phyloP scores from a whole-genome alignment of 306 rosid species.

The Quercus variabilis region DNA sequence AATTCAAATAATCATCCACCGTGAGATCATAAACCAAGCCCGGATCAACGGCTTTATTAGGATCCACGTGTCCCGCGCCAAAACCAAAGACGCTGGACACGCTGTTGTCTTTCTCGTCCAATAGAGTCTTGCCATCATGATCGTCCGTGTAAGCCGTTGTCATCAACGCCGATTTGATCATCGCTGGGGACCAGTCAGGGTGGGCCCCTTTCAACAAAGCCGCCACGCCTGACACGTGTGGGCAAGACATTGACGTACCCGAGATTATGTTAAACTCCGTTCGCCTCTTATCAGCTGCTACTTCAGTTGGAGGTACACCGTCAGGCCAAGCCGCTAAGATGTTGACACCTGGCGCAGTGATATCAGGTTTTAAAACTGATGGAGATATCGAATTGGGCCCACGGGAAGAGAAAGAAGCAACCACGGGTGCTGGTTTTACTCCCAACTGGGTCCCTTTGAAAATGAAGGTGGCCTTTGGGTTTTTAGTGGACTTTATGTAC shows the following conservation, averaged over 20 bases:
- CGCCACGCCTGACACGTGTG: constrained; percentile 17
- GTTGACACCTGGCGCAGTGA: constrained; percentile 23
- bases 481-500: neutral
- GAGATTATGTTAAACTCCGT: constrained; percentile 13
- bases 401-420: constrained; percentile 4
- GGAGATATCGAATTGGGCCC: neutral
- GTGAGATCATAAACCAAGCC: constrained; percentile 12
- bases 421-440: constrained; percentile 7
- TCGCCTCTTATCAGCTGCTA: neutral
- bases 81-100: neutral
- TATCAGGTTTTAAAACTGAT: constrained; percentile 2
- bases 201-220: constrained; percentile 23
- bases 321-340: constrained; percentile 23
- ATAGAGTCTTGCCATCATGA: neutral
- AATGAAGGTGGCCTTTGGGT: neutral
- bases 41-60: neutral
- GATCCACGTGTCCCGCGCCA: constrained; percentile 8
- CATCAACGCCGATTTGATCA: constrained; percentile 24
- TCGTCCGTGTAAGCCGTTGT: constrained; percentile 12
- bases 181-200: constrained; percentile 20
- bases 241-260: constrained; percentile 24
- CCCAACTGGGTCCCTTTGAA: constrained; percentile 14
- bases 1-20: constrained; percentile 3
- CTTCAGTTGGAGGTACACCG: neutral
- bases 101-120: neutral